These are phyloP conservation scores for Fusarium oligoseptatum DNA, from an alignment of 2,329 filamentous ascomycete species.

Conservation along the genomic window DNA sequence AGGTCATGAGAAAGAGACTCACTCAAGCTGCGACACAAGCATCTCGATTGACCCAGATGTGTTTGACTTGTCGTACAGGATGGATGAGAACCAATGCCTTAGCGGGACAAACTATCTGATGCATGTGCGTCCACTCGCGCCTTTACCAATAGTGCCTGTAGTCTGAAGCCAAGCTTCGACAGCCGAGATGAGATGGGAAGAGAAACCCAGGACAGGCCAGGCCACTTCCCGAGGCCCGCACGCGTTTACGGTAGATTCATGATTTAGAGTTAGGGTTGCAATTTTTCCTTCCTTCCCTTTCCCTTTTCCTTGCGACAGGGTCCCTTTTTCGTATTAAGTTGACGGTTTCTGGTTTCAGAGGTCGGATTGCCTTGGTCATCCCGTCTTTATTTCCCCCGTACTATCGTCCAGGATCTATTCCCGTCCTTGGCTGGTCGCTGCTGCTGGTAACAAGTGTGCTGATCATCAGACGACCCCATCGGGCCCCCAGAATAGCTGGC, in stretches of 20 bases:
- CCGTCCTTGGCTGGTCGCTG: neutral
- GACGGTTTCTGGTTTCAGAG: constrained; percentile 20
- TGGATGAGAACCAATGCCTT: constrained; percentile 17
- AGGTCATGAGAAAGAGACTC: constrained; percentile 4
- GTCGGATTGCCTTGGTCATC: constrained; percentile 3
- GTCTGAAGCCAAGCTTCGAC: constrained; percentile 37
- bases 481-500: neutral
- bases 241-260: constrained; percentile 13
- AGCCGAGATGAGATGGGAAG: constrained; percentile 42
- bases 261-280: constrained; percentile 33
- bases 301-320: constrained; percentile 16
- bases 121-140: neutral
- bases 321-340: constrained; percentile 21
- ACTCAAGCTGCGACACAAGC: constrained; percentile 5
- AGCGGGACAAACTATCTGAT: constrained; percentile 35
- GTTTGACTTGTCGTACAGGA: neutral
- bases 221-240: constrained; percentile 6
- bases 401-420: constrained; percentile 25
- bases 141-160: constrained; percentile 4
- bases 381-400: constrained; percentile 6
- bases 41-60: constrained; percentile 7
- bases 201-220: neutral
- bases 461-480: constrained; percentile 17
- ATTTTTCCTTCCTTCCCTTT: constrained; percentile 4
- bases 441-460: neutral